Evolutionary conservation across 2,329 filamentous ascomycete genomes (phyloP).

Genomic region (Exophiala lecanii-corni): DNA sequence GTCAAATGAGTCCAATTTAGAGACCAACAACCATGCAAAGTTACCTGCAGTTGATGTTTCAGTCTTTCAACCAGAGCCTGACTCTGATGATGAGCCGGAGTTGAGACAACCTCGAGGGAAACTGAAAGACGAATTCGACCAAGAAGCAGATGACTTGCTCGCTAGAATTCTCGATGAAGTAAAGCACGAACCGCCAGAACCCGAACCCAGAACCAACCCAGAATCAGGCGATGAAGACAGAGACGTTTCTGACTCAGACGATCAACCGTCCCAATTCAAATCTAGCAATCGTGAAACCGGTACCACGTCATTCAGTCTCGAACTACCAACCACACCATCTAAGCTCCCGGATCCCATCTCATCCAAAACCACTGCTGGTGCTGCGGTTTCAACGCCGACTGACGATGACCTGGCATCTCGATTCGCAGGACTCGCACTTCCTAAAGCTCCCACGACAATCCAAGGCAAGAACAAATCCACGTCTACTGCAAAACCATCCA

Average conservation of each 20-base stretch:
- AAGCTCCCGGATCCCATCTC: conserved; percentile 16
- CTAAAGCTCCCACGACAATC: conserved; percentile 27
- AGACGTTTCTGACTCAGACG: conserved; percentile 9
- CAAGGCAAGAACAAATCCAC: conserved; percentile 15
- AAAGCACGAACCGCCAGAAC: conserved; percentile 16
- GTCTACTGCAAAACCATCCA: conserved; percentile 32
- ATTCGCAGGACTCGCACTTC: conserved; percentile 24
- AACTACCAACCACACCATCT: conserved; percentile 22
- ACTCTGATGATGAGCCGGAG: conserved; percentile 16
- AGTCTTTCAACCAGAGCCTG: conserved; percentile 20
- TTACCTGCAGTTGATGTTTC: conserved; percentile 21
- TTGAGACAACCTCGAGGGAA: not conserved
- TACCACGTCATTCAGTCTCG: conserved; percentile 2
- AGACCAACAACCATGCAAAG: not conserved
- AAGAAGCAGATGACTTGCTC: conserved; percentile 30
- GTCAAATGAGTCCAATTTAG: conserved; percentile 1
- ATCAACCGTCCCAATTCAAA: conserved; percentile 1
- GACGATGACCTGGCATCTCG: conserved; percentile 25
- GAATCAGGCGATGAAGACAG: not conserved
- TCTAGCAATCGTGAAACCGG: conserved; percentile 3
- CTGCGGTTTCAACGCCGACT: conserved; percentile 9
- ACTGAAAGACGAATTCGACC: conserved; percentile 14
- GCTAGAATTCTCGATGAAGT: conserved; percentile 30
- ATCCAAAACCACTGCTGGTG: not conserved
- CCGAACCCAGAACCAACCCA: not conserved